Evolutionary conservation across 2,329 filamentous ascomycete species (phyloP).

Genomic region (Aspergillus ochraceoroseus): DNA sequence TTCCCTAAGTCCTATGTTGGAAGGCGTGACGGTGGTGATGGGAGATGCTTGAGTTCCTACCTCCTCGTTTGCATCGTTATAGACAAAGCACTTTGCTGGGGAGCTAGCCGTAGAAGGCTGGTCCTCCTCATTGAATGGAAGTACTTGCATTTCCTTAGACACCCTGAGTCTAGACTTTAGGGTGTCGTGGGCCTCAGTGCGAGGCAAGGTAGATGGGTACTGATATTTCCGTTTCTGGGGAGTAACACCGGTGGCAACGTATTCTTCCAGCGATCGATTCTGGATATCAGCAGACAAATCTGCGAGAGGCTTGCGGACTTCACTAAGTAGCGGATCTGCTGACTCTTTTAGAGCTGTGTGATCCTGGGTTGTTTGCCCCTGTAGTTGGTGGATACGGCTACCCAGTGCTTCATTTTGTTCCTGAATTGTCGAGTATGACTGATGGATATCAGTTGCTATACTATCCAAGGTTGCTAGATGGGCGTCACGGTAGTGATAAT

Average conservation of each 20-base stretch:
- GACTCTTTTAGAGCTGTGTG: conserved; percentile 55
- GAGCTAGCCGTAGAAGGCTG: conserved; percentile 22
- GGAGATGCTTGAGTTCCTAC: conserved; percentile 32
- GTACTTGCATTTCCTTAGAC: conserved; percentile 33
- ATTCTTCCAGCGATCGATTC: conserved; percentile 65
- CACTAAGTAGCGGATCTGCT: conserved; percentile 55
- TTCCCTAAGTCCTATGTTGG: conserved; percentile 48
- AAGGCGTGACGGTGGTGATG: conserved; percentile 29
- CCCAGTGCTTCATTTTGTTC: conserved; percentile 65
- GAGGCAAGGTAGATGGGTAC: conserved; percentile 74
- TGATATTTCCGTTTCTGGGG: conserved; percentile 75
- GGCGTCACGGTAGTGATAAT: conserved; percentile 67
- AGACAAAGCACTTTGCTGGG: conserved; percentile 49
- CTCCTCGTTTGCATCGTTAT: conserved; percentile 46
- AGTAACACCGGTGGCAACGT: conserved; percentile 77
- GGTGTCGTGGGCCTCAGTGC: conserved; percentile 61
- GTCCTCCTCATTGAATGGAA: conserved; percentile 32
- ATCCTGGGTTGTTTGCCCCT: conserved; percentile 60
- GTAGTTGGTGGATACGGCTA: conserved; percentile 63
- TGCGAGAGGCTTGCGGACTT: conserved; percentile 64
- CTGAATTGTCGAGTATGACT: conserved; percentile 67
- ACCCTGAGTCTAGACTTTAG: conserved; percentile 52
- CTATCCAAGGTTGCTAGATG: conserved; percentile 62
- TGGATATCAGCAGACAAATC: conserved; percentile 67
- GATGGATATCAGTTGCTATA: conserved; percentile 64